Base-by-base conservation (phyloP, 2,329 filamentous ascomycete genomes). In the Hypoxylon sp. region DNA sequence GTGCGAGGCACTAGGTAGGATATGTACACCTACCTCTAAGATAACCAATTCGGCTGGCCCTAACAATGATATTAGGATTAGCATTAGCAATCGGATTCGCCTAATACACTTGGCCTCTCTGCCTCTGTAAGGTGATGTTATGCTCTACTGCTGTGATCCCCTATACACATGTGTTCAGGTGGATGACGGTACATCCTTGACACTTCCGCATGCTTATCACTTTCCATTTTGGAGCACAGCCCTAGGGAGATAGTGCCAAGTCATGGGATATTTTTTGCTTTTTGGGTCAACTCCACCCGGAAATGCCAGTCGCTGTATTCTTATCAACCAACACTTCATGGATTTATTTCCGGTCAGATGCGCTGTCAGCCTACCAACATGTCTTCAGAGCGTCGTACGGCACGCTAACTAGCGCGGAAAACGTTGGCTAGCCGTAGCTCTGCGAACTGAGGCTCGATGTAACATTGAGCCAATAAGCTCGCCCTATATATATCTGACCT, bases 361-460 rank as follows among this genome's bases (percentile, higher is more conserved):
- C 5, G 30, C n/a, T 47, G n/a, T 48, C 43, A 48, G 21, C 11
- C 37, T 41, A 41, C 27, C 25, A 23, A 23, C 21, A 45, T 3
- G 21, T 37, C 29, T 47, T 12, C 11, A 14, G 11, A 19, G 14
- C 29, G 48, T 48, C 43, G 19, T 32, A 57, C 45, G 54, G 37
- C 48, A 57, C 9, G 21, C 8, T 34, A 4, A 27, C 16, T 25
- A 21, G 41, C 6, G 25, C 11, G 16, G 16, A 45, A n/a, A 32
- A 12, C 43, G 19, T n/a, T 37, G 29, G 23, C 47, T 19, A 34
- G 21, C 41, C 19, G 53, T 29, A 30, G 37, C 34, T n/a, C 34
- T 43, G 12, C 34, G 34, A 30, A 54, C 27, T 32, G 52, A 45
- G 12, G 45, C 34, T 58, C 37, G 34, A 58, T 51, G 55, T 32